Base-by-base conservation (phyloP, 768 basidiomycete genomes). In the Trametes cingulata region DNA sequence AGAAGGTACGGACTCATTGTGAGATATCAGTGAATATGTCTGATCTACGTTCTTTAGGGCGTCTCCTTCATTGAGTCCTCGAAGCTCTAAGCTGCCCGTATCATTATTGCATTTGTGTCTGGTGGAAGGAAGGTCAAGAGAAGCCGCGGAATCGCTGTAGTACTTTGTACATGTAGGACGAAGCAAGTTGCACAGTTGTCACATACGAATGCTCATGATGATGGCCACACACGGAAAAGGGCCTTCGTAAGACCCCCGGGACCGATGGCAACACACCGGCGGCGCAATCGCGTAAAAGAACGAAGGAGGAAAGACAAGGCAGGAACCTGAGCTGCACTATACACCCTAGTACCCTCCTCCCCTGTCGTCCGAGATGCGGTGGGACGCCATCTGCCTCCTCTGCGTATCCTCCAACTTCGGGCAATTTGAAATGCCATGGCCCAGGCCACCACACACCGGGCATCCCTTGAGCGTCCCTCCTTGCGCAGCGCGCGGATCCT, bases 351-450 rank as follows among this genome's bases (percentile, higher is more conserved):
- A 71, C 15, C 82, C 81, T 15, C 89, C 91, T 14, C 89, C 91
- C 48, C 84, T 87, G 42, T 80, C 85, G 50, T 91, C 85, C 10
- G 78, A 77, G 48, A 82, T 82, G 42, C 93, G 78, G 68, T 96
- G 93, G 22, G 90, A 86, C 12, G 94, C 95, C 84, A 95, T 89
- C 73, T 91, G 90, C 67, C 97, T 77, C 52, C 95, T 80, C 70
- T 97, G 93, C 0, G 87, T 83, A 65, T 99, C 97, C 74, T 98
- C 95, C 63, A 97, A 78, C 74, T 98, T 99, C 19, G 97, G 97
- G 70, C 97, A 99, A 69, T 95, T 95, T 8, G 89, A 87, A 56
- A 98, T 91, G 22, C 85, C 87, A 67, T 99, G 97, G 17, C 96
- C 97, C 57, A 99, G 85, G 72, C 95, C 91, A 72, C 97, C 97